Conservation (phyloP, 371 early-diverging fungal species). For the Apophysomyces ossiformis region DNA sequence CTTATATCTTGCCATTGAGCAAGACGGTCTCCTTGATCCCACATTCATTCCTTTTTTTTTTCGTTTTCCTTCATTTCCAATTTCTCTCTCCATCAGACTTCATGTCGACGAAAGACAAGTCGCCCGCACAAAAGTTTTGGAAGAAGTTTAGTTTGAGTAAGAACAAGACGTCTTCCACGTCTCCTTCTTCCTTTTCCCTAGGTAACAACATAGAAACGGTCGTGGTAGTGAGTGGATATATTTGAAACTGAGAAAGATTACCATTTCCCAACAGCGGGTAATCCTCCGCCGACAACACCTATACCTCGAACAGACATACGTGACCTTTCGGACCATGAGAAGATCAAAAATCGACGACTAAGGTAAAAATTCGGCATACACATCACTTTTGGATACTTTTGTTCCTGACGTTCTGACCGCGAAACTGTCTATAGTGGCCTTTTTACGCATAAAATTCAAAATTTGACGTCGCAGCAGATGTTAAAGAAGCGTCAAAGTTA, state of each 20-base stretch:
- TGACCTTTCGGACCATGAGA: constrained; percentile 18
- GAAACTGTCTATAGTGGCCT: constrained; percentile 13
- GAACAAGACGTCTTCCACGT: constrained; percentile 22
- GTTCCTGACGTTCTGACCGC: not conserved
- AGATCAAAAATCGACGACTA: constrained; percentile 23
- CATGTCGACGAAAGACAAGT: constrained; percentile 24
- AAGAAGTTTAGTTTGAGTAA: constrained; percentile 46
- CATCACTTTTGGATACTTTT: not conserved
- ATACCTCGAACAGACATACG: constrained; percentile 9
- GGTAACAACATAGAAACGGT: constrained; percentile 3
- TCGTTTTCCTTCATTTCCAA: constrained; percentile 5
- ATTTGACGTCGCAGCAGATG: constrained; percentile 14
- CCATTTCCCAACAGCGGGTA: not conserved
- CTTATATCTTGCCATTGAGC: constrained; percentile 6
- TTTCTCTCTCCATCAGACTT: constrained; percentile 3
- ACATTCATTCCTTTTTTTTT: constrained; percentile 16
- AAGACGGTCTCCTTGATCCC: constrained; percentile 5
- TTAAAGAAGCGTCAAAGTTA: constrained; percentile 17
- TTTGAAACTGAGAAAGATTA: not conserved
- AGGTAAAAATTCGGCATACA: constrained; percentile 15
- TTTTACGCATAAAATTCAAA: constrained; percentile 24
- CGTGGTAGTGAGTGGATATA: not conserved
- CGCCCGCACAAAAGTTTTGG: constrained; percentile 40
- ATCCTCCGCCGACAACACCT: not conserved
- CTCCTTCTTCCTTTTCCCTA: constrained; percentile 13